phyloP scores from a whole-genome alignment of 1,284 basidiomycete species.

The Pholiota adiposa region DNA sequence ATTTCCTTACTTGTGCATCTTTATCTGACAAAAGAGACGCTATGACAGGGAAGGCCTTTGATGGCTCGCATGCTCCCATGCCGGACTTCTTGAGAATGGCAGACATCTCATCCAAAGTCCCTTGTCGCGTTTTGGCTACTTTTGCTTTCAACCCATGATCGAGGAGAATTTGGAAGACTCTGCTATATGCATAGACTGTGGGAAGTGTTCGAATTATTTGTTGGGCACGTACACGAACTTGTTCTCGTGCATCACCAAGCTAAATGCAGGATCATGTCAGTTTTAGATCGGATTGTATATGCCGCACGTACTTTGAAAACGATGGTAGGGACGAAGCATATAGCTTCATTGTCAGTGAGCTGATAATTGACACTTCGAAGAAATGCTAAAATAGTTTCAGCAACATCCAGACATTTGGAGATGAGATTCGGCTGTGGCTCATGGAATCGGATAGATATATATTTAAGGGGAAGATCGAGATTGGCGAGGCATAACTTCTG shows the following conservation, averaged over 20 bases:
- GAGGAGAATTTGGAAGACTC: slow-evolving; percentile 85
- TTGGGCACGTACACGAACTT: slow-evolving; percentile 71
- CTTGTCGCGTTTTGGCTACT: slow-evolving; percentile 89
- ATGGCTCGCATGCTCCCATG: slow-evolving; percentile 78
- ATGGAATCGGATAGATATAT: slow-evolving; percentile 88
- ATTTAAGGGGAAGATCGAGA: slow-evolving; percentile 93
- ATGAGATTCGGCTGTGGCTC: slow-evolving; percentile 94
- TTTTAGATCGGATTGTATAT: neutral
- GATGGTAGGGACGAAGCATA: slow-evolving; percentile 89
- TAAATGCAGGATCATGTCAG: slow-evolving; percentile 30
- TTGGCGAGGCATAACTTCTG: slow-evolving; percentile 84
- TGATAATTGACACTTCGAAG: slow-evolving; percentile 77
- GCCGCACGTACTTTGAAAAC: slow-evolving; percentile 76
- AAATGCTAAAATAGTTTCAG: slow-evolving; percentile 81
- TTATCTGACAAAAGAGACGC: slow-evolving; percentile 88
- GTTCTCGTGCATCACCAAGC: slow-evolving; percentile 84
- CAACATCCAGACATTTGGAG: slow-evolving; percentile 88
- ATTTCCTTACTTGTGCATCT: slow-evolving; percentile 85
- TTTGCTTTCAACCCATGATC: slow-evolving; percentile 89
- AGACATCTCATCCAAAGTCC: slow-evolving; percentile 82
- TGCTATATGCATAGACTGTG: slow-evolving; percentile 87
- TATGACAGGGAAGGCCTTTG: slow-evolving; percentile 80
- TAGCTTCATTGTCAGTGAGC: slow-evolving; percentile 86
- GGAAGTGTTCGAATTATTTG: slow-evolving; percentile 75
- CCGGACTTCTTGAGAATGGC: slow-evolving; percentile 83